Percentiles rank a stretch among this genome's conserved stretches.
Conservation (phyloP, 257 asterid genomes). For the Lantana camara region DNA sequence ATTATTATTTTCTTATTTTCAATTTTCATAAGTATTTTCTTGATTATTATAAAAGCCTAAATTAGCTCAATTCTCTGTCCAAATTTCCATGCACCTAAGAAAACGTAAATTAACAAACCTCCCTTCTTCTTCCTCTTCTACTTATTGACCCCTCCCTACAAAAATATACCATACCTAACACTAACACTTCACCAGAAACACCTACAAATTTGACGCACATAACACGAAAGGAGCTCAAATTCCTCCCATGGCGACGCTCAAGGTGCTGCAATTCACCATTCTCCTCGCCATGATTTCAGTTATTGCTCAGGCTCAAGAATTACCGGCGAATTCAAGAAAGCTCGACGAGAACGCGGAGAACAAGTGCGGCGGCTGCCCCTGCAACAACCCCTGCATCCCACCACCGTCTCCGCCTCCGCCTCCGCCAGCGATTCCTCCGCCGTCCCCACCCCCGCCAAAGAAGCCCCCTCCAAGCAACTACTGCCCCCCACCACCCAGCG, state of each 20-base stretch:
- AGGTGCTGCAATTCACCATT: slow-evolving; percentile 27
- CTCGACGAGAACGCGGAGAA: slow-evolving; percentile 41
- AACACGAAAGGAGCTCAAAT: background rate
- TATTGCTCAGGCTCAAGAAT: slow-evolving; percentile 13
- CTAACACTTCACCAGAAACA: slow-evolving; percentile 3
- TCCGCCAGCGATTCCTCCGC: slow-evolving; percentile 36
- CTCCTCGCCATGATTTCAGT: slow-evolving; percentile 30
- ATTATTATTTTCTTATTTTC: background rate
- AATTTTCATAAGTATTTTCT: no score
- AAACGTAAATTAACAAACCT: slow-evolving; percentile 27
- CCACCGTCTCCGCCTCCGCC: slow-evolving; percentile 51
- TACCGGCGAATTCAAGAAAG: slow-evolving; percentile 31
- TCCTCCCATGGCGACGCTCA: slow-evolving; percentile 37
- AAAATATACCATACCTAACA: slow-evolving; percentile 19
- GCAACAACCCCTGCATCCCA: slow-evolving; percentile 61
- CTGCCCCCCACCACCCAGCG: slow-evolving; percentile 80
- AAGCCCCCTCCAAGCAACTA: slow-evolving; percentile 46
- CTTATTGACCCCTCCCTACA: background rate
- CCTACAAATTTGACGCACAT: background rate
- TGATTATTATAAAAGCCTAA: slow-evolving; percentile 4
- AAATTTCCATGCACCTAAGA: slow-evolving; percentile 36
- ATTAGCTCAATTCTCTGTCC: slow-evolving; percentile 19
- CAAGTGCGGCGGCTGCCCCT: slow-evolving; percentile 88
- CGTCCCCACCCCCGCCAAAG: slow-evolving; percentile 51
- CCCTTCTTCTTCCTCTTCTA: slow-evolving; percentile 9